Evolutionary conservation across 1,284 basidiomycete genomes (phyloP), one percentile per base, ranked within the genome.

Genomic region (Volvariella volvacea): DNA sequence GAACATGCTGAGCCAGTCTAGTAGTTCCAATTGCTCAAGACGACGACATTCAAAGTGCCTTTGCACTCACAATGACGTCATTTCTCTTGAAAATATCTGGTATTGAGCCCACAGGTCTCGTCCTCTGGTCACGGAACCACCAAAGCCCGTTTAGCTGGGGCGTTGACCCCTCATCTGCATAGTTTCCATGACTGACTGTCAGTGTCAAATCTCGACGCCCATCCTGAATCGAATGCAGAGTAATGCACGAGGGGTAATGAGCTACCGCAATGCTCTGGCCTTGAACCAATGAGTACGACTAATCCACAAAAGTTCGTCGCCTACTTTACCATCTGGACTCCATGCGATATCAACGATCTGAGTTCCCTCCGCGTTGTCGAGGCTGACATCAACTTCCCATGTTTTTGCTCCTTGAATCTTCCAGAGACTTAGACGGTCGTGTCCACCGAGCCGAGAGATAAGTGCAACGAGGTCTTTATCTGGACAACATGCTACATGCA

Each of bases 381-480:
- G 19, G 30, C 71, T 74, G 40, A 84, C 67, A 52, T 83, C 80
- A 22, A 85, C 69, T 55, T 90, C 87, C 87, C 87, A 91, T 50
- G 83, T 80, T 59, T 80, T 88, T 3, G 76, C 65, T 12, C 87
- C 87, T 53, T 85, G 80, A 59, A 83, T 75, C 42, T 86, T 88
- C 85, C 85, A 89, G 22, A 91, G 67, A 51, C 79, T 78, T 54
- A 90, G 62, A 48, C 76, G 74, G 54, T 88, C 83, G 48, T 74
- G 73, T 30, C 76, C 76, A 21, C 78, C 82, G 15, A 80, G 63
- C 28, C 77, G 73, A 47, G 79, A 79, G 37, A 88, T 66, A 7
- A 89, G 65, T 15, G 82, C 66, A 8, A 88, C 65, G 22, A 90
- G 67, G 61, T 91, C 88, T 61, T 90, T 90, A 65, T 89, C 88